Conservation (phyloP, 2,329 filamentous ascomycete genomes). For the Aspergillus pseudotamarii region DNA sequence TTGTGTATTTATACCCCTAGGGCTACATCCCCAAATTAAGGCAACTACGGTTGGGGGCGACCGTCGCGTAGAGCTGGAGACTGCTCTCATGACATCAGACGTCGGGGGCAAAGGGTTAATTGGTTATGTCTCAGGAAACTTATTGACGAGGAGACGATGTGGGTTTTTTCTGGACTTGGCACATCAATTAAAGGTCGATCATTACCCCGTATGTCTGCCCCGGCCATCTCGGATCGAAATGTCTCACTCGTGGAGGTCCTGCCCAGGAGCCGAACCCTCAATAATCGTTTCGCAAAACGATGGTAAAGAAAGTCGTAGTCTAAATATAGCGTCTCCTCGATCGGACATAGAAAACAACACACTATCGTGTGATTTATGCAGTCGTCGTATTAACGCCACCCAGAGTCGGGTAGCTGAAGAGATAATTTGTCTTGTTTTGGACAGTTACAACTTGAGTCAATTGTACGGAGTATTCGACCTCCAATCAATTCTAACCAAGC, state of each 20-base stretch:
- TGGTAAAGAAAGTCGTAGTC: not conserved
- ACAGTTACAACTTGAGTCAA: not conserved
- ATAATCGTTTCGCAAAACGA: not conserved
- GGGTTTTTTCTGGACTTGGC: not conserved
- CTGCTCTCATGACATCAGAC: not conserved
- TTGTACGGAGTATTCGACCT: not conserved
- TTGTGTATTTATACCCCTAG: not conserved
- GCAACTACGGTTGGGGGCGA: not conserved
- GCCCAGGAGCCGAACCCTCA: not conserved
- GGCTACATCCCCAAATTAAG: not conserved
- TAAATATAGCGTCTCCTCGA: not conserved
- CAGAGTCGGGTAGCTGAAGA: not conserved
- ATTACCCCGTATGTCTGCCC: not conserved
- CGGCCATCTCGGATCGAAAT: not conserved
- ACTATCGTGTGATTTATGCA: not conserved
- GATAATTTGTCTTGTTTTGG: not conserved
- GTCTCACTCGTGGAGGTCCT: not conserved
- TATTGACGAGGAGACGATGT: not conserved
- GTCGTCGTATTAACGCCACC: not conserved
- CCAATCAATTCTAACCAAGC: not conserved
- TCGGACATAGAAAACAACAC: not conserved
- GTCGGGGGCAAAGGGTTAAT: not conserved
- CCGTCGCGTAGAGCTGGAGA: not conserved
- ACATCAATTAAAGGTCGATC: not conserved
- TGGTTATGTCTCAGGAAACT: not conserved